phyloP scores from a whole-genome alignment of 306 rosid genomes.

The Citrullus amarus region DNA sequence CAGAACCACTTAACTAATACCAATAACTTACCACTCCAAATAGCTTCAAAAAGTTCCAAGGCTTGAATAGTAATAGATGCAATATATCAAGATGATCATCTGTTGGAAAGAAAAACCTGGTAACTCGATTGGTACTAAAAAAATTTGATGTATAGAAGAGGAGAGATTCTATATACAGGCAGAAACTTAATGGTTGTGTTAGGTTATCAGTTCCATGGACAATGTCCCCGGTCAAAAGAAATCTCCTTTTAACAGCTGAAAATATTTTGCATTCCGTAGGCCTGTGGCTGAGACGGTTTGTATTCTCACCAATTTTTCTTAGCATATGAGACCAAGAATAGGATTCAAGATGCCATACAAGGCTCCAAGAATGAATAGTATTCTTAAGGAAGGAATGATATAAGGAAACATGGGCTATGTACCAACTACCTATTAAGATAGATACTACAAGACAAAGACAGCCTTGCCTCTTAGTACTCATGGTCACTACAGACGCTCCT shows the following conservation, averaged over 20 bases:
- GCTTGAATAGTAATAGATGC: slow-evolving; percentile 2
- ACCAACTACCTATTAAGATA: background rate
- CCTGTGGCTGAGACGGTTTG: background rate
- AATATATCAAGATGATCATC: background rate
- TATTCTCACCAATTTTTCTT: background rate
- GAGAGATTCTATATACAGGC: background rate
- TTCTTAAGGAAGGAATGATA: background rate
- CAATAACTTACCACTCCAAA: background rate
- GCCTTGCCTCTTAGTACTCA: background rate
- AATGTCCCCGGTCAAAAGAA: background rate
- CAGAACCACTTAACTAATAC: background rate
- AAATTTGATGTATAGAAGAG: background rate
- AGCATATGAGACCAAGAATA: background rate
- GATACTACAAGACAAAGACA: background rate
- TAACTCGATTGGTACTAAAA: background rate
- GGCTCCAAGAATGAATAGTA: background rate
- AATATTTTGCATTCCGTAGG: background rate
- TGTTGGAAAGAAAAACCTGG: background rate
- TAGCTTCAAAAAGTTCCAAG: background rate
- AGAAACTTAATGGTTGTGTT: background rate
- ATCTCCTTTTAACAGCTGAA: background rate
- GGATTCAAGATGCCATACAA: background rate
- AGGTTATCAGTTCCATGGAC: background rate
- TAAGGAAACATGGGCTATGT: background rate
- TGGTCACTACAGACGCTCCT: background rate